Conservation (phyloP, 352 stramenopile species). For the Globisporangium cylindrosporum region DNA sequence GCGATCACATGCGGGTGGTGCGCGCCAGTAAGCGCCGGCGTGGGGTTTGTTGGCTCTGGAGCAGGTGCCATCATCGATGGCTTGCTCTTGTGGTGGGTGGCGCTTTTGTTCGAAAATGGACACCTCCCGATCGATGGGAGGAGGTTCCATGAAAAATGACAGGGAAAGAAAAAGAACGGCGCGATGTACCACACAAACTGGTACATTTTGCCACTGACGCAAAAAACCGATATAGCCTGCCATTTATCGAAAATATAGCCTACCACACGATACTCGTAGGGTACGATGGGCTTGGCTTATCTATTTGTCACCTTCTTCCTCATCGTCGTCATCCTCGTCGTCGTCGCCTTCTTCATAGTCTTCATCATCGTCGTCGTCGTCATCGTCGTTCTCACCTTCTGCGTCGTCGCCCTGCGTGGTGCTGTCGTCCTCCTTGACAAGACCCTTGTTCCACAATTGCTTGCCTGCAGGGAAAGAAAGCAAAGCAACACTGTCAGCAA, state of each 20-base stretch:
- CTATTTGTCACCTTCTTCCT: slow-evolving; percentile 11
- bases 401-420: slow-evolving; percentile 39
- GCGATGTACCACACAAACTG: neutral
- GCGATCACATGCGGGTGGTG: neutral
- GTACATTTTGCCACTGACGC: neutral
- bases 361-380: slow-evolving; percentile 34
- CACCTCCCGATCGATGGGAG: neutral
- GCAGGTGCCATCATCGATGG: neutral
- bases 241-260: slow-evolving; percentile 5
- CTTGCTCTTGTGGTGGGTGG: neutral
- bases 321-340: slow-evolving; percentile 20
- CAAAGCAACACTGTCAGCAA: neutral
- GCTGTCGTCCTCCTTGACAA: slow-evolving; percentile 65
- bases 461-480: slow-evolving; percentile 31
- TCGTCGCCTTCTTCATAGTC: slow-evolving; percentile 29
- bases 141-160: slow-evolving; percentile 1
- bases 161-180: neutral
- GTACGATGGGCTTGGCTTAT: neutral
- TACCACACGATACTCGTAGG: neutral
- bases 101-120: slow-evolving; percentile 7
- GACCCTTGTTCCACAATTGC: slow-evolving; percentile 66
- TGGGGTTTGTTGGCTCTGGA: neutral
- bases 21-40: neutral
- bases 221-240: slow-evolving; percentile 1
- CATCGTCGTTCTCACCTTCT: slow-evolving; percentile 41